Conservation (phyloP, 176 grass and related monocot species). For the Oryza longistaminata region DNA sequence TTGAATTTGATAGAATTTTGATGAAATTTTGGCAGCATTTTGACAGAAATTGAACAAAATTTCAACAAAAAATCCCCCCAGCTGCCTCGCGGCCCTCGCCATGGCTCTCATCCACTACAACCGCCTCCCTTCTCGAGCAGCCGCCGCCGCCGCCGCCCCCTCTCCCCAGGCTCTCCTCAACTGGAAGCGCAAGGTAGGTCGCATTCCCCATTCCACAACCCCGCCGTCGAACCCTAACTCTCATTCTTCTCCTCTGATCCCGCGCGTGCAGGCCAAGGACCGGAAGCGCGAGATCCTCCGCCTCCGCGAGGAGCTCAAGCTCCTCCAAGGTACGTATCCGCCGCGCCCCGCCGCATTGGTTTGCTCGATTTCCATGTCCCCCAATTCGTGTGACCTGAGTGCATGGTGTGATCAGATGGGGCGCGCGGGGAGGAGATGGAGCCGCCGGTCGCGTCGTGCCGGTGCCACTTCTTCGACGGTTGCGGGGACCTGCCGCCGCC, state of each 20-base stretch:
- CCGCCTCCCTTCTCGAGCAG: constrained; percentile 21
- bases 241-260: background rate
- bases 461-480: constrained; percentile 93
- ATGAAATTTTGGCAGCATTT: no score
- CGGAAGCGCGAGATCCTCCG: constrained; percentile 78
- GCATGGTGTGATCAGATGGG: constrained; percentile 45
- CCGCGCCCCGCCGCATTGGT: background rate
- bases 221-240: constrained; percentile 13
- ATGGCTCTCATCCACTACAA: constrained; percentile 73
- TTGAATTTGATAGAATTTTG: no score
- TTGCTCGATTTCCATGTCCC: background rate
- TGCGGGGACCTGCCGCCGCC: constrained; percentile 43
- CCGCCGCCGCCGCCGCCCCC: constrained; percentile 2
- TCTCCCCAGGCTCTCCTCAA: constrained; percentile 51
- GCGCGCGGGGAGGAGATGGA: constrained; percentile 45
- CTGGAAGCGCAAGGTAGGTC: constrained; percentile 99
- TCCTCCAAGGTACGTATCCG: constrained; percentile 47
- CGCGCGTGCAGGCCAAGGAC: constrained; percentile 64
- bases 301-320: constrained; percentile 90
- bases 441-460: constrained; percentile 62
- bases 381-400: background rate
- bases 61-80: no score
- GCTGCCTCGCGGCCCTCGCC: constrained; percentile 74
- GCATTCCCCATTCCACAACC: background rate
- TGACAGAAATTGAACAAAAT: no score